Evolutionary conservation across 148 eudicot species (phyloP).

Genomic region (Silene uniflora): DNA sequence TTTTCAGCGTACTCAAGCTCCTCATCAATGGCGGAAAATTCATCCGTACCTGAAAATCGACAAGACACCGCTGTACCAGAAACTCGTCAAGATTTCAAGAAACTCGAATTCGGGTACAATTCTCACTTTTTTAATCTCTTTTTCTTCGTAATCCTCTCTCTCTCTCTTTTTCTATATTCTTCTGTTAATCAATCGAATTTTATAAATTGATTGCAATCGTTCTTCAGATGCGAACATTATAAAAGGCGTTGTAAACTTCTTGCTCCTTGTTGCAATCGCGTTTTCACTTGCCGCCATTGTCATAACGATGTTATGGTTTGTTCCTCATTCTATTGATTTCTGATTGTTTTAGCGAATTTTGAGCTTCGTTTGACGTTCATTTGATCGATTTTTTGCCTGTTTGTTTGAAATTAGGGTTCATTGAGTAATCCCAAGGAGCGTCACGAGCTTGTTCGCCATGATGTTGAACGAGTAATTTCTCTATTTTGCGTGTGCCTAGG

Average conservation of each 20-base stretch:
- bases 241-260: conserved; percentile 66
- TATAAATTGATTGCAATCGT: neutral
- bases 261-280: conserved; percentile 69
- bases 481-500: neutral
- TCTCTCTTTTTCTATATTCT: too few species aligned
- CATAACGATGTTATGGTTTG: conserved; percentile 64
- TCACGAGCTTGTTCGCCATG: conserved; percentile 68
- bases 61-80: conserved; percentile 21
- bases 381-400: neutral
- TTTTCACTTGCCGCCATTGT: conserved; percentile 80
- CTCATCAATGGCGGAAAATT: conserved; percentile 14
- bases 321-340: neutral
- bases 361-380: neutral
- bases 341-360: neutral
- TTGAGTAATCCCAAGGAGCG: conserved; percentile 62
- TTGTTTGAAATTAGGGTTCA: conserved; percentile 34
- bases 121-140: neutral
- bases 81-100: conserved; percentile 36
- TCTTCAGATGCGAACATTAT: conserved; percentile 67
- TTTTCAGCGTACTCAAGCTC: neutral
- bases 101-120: conserved; percentile 44
- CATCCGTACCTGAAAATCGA: conserved; percentile 19
- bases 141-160: neutral
- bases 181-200: neutral
- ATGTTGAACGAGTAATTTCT: conserved; percentile 50